Percentiles rank a stretch among this genome's conserved stretches.
Conservation (phyloP, 108 stramenopile species). For the Nannochloropsis oceanica region DNA sequence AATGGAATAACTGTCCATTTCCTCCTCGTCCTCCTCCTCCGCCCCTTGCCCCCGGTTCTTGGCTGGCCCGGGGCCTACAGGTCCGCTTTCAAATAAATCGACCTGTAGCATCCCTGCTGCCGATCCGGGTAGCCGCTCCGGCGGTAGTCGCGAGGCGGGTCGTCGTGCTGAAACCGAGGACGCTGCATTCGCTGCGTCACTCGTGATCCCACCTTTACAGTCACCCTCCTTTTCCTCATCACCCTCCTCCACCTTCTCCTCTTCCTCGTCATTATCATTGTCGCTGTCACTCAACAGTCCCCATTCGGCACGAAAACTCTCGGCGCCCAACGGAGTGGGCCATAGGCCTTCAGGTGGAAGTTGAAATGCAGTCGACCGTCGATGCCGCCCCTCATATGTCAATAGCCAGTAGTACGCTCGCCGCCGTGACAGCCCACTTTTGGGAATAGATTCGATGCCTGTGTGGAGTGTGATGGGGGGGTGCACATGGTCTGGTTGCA, state of each 20-base stretch:
- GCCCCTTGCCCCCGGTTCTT: not conserved
- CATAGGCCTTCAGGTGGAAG: not conserved
- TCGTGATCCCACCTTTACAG: too few relatives aligned
- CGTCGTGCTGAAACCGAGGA: too few relatives aligned
- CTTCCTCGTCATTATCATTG: not conserved
- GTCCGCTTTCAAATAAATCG: not conserved
- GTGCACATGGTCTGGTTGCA: too few relatives aligned
- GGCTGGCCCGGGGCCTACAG: not conserved
- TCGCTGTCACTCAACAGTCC: not conserved
- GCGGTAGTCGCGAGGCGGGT: too few relatives aligned
- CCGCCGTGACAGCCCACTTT: not conserved
- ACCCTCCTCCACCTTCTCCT: not conserved
- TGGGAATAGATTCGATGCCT: not conserved
- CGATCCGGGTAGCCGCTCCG: not conserved
- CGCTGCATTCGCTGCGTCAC: too few relatives aligned
- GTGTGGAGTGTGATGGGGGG: too few relatives aligned
- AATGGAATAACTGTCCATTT: not conserved
- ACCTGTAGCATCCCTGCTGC: not conserved
- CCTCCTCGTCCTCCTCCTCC: not conserved
- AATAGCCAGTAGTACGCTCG: not conserved
- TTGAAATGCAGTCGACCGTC: not conserved
- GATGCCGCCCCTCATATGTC: not conserved
- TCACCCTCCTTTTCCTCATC: not conserved
- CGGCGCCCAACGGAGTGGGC: not conserved
- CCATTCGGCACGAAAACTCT: not conserved